Conservation (phyloP, 2,329 filamentous ascomycete genomes). For the Pseudogymnoascus sp. region DNA sequence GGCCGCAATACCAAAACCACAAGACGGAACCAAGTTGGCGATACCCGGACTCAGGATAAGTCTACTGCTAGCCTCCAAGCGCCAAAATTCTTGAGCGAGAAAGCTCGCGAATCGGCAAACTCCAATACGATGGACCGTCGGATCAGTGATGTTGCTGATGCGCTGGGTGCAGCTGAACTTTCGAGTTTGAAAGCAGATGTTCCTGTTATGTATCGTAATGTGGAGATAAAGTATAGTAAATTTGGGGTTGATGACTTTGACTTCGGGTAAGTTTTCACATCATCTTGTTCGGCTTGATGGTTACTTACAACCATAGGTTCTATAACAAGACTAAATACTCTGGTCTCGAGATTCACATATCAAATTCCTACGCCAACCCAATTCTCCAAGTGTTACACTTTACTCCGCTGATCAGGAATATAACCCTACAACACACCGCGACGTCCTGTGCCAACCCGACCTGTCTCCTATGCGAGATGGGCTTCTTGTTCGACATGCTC, state of each 20-base stretch:
- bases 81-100: constrained; percentile 92
- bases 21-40: constrained; percentile 74
- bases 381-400: constrained; percentile 87
- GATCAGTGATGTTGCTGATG: constrained; percentile 49
- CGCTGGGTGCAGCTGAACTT: constrained; percentile 59
- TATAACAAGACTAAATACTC: constrained; percentile 93
- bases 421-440: constrained; percentile 81
- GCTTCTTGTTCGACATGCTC: constrained; percentile 95
- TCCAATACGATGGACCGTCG: constrained; percentile 33
- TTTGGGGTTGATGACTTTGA: constrained; percentile 99
- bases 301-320: constrained; percentile 46
- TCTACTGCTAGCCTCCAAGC: constrained; percentile 55
- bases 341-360: constrained; percentile 89
- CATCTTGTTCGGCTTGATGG: not conserved
- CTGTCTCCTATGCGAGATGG: constrained; percentile 87
- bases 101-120: constrained; percentile 60
- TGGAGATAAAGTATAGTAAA: constrained; percentile 98
- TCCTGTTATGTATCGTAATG: constrained; percentile 80
- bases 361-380: constrained; percentile 92
- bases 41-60: constrained; percentile 58
- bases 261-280: constrained; percentile 57
- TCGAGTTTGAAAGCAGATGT: constrained; percentile 73
- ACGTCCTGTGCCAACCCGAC: constrained; percentile 73
- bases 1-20: constrained; percentile 67
- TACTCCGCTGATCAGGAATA: constrained; percentile 77